phyloP scores from a whole-genome alignment of 2,329 filamentous ascomycete species.

The Calonectria hawksworthii region DNA sequence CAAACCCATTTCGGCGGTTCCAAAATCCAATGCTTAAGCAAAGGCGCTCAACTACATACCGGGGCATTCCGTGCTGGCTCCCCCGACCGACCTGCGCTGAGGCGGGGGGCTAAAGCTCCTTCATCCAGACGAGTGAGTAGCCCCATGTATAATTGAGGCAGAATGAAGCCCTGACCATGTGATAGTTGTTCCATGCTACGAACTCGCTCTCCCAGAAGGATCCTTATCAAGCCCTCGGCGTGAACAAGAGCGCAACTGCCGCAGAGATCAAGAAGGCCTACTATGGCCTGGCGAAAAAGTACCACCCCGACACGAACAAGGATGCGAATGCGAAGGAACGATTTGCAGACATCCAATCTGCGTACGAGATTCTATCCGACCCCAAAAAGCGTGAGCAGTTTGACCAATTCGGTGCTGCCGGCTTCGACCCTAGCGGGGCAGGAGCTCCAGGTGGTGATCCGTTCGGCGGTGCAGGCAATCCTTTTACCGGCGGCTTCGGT shows the following conservation, averaged over 20 bases:
- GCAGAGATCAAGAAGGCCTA: conserved; percentile 98
- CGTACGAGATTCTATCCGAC: conserved; percentile 95
- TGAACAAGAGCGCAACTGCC: conserved; percentile 83
- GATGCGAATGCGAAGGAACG: conserved; percentile 93
- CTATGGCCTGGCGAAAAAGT: conserved; percentile 97
- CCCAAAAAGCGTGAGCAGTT: conserved; percentile 93
- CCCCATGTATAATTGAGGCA: conserved; percentile 9
- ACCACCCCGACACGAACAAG: conserved; percentile 98
- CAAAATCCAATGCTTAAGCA: conserved; percentile 58
- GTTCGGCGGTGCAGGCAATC: conserved; percentile 74
- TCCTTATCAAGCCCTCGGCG: conserved; percentile 89
- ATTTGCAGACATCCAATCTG: conserved; percentile 91
- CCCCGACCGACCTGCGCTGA: conserved; percentile 36
- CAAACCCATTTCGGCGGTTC: conserved; percentile 58
- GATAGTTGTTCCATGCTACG: conserved; percentile 74
- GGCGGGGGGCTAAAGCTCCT: conserved; percentile 32
- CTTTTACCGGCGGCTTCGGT: conserved; percentile 72
- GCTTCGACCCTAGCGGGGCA: conserved; percentile 81
- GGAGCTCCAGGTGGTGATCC: conserved; percentile 70
- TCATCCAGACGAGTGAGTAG: conserved; percentile 48
- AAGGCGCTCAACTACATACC: conserved; percentile 53
- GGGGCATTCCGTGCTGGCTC: conserved; percentile 40
- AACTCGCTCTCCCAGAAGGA: conserved; percentile 72
- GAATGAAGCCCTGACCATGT: conserved; percentile 31
- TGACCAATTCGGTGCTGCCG: conserved; percentile 90